Conservation (phyloP, 495 filamentous ascomycete species). For the Elasticomyces elasticus region DNA sequence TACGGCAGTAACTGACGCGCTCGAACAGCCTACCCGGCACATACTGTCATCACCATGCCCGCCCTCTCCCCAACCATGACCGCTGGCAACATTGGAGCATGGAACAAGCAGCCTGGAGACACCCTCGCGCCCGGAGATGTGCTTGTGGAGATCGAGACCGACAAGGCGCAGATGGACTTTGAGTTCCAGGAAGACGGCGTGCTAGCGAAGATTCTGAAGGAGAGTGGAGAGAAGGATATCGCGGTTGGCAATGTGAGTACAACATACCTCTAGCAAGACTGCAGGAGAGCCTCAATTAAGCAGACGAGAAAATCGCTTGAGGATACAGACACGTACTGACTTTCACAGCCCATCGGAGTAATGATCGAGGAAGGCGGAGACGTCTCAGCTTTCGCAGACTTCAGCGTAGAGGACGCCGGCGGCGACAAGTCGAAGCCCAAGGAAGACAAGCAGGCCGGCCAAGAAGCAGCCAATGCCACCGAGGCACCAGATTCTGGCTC, state of each 20-base stretch:
- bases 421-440: slow-evolving; percentile 57
- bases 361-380: slow-evolving; percentile 86
- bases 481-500: slow-evolving; percentile 46
- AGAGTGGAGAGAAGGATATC: slow-evolving; percentile 88
- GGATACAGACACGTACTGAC: background rate
- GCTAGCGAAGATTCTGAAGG: slow-evolving; percentile 88
- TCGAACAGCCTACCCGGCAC: slow-evolving; percentile 68
- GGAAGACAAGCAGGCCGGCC: slow-evolving; percentile 46
- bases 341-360: slow-evolving; percentile 80
- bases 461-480: slow-evolving; percentile 52
- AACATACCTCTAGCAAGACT: background rate
- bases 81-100: slow-evolving; percentile 88
- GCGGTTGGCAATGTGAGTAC: slow-evolving; percentile 82
- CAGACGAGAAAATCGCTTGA: too few relatives aligned
- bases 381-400: slow-evolving; percentile 75
- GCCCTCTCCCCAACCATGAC: slow-evolving; percentile 97
- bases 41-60: slow-evolving; percentile 95
- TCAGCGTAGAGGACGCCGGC: slow-evolving; percentile 82
- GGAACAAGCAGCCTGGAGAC: slow-evolving; percentile 97
- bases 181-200: slow-evolving; percentile 98
- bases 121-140: slow-evolving; percentile 83
- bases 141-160: slow-evolving; percentile 98
- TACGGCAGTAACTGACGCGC: slow-evolving; percentile 12
- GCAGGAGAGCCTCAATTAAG: too few relatives aligned
- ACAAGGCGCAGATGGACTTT: slow-evolving; percentile 99